A percentile compares a stretch with the other conserved stretches of the same genome.
phyloP scores from a whole-genome alignment of 2,329 filamentous ascomycete species.

The Orbilia blumenaviensis region DNA sequence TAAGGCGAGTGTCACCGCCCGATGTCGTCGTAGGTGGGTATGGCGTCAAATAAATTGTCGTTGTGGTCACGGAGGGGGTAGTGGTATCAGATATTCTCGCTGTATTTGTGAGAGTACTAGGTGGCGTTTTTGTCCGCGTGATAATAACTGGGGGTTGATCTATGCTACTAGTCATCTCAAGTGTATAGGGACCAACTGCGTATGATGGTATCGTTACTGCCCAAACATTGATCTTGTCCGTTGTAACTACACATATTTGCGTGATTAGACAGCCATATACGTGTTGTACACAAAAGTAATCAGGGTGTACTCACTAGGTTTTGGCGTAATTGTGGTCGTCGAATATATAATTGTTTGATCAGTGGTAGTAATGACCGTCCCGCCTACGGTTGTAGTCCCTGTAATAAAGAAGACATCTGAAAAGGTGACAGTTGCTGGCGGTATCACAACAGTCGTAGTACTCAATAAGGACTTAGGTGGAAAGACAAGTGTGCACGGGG shows the following conservation, averaged over 20 bases:
- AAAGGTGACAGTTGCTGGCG: not conserved
- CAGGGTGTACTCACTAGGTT: not conserved
- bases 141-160: not conserved
- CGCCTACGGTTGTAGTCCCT: not conserved
- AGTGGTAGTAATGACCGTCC: not conserved
- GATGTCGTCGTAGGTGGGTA: not conserved
- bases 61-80: not conserved
- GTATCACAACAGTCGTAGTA: not conserved
- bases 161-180: slow-evolving; percentile 2
- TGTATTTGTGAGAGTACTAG: not conserved
- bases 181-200: not conserved
- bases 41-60: slow-evolving; percentile 3
- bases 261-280: not conserved
- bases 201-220: not conserved
- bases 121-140: not conserved
- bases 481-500: not conserved
- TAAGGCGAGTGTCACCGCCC: not conserved
- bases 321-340: not conserved
- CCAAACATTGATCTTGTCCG: slow-evolving; percentile 1
- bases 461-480: not conserved
- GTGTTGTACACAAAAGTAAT: not conserved
- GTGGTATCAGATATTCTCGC: not conserved
- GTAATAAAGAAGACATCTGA: not conserved
- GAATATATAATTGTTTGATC: not conserved
- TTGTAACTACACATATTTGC: not conserved